phyloP scores from a whole-genome alignment of 23 red algal species.

The Pyropia haitanensis region DNA sequence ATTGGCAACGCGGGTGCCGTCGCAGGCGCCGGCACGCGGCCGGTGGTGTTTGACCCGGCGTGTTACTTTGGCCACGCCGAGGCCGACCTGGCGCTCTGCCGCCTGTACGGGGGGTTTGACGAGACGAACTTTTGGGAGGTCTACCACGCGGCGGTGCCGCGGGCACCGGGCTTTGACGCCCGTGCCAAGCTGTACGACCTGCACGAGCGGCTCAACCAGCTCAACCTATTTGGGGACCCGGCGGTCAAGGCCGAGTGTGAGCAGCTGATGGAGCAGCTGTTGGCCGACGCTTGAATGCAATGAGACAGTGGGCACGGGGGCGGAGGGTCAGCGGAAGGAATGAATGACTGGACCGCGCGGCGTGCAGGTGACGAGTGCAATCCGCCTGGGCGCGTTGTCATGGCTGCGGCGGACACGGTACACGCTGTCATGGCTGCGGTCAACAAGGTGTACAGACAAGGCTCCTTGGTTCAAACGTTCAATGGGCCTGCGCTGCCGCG shows the following conservation, averaged over 20 bases:
- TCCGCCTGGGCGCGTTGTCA: too few relatives aligned
- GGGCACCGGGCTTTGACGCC: conserved; percentile 5
- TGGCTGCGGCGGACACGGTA: too few relatives aligned
- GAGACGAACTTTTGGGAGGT: conserved; percentile 22
- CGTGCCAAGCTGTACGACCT: conserved; percentile 6
- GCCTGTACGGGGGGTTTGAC: conserved; percentile 40
- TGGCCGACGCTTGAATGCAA: background rate
- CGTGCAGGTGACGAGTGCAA: too few relatives aligned
- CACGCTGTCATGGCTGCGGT: too few relatives aligned
- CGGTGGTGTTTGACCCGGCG: conserved; percentile 47
- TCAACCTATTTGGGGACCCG: background rate
- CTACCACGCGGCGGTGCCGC: conserved; percentile 18
- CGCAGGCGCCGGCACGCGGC: background rate
- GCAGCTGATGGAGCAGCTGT: background rate
- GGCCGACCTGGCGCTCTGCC: conserved; percentile 27
- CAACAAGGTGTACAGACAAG: too few relatives aligned
- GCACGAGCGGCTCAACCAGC: conserved; percentile 3
- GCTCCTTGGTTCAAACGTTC: too few relatives aligned
- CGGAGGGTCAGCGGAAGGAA: too few relatives aligned
- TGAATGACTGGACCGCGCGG: too few relatives aligned
- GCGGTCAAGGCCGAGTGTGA: conserved; percentile 4
- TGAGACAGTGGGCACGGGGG: too few relatives aligned
- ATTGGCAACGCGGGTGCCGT: conserved; percentile 29
- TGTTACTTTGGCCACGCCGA: conserved; percentile 32
- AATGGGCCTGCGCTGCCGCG: too few relatives aligned